phyloP scores from a whole-genome alignment of 371 early-diverging fungal genomes.

The Mucor saturninus region DNA sequence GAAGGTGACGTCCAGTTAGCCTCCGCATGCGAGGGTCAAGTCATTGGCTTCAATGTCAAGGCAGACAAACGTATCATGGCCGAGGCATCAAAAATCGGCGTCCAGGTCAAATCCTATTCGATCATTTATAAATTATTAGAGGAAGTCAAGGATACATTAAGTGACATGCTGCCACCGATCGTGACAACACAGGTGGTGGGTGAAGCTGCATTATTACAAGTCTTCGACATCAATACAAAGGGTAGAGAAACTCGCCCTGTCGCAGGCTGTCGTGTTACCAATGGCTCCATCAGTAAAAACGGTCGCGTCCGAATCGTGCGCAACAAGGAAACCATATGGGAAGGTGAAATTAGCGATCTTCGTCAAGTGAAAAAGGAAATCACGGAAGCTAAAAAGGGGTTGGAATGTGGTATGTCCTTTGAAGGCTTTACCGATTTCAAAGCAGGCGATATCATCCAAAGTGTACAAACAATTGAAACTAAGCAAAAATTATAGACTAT shows the following conservation, averaged over 20 bases:
- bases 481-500: constrained; percentile 43
- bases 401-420: constrained; percentile 93
- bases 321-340: constrained; percentile 66
- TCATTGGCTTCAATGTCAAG: constrained; percentile 91
- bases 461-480: constrained; percentile 61
- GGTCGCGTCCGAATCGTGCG: constrained; percentile 73
- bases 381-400: constrained; percentile 83
- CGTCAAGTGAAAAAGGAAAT: constrained; percentile 90
- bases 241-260: constrained; percentile 66
- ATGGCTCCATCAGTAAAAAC: constrained; percentile 72
- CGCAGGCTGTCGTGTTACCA: constrained; percentile 87
- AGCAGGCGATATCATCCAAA: constrained; percentile 84
- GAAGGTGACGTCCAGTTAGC: constrained; percentile 83
- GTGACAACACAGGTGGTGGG: constrained; percentile 78
- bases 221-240: constrained; percentile 82
- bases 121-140: constrained; percentile 93
- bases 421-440: constrained; percentile 76
- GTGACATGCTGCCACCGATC: constrained; percentile 82
- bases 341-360: constrained; percentile 68
- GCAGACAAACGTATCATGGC: constrained; percentile 73
- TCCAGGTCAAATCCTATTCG: constrained; percentile 70
- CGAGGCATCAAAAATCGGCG: constrained; percentile 66
- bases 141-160: constrained; percentile 77
- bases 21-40: constrained; percentile 65
- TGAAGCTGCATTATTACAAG: constrained; percentile 85